phyloP scores from a whole-genome alignment of 805 yeast genomes.

The Sungouiella thailandica region DNA sequence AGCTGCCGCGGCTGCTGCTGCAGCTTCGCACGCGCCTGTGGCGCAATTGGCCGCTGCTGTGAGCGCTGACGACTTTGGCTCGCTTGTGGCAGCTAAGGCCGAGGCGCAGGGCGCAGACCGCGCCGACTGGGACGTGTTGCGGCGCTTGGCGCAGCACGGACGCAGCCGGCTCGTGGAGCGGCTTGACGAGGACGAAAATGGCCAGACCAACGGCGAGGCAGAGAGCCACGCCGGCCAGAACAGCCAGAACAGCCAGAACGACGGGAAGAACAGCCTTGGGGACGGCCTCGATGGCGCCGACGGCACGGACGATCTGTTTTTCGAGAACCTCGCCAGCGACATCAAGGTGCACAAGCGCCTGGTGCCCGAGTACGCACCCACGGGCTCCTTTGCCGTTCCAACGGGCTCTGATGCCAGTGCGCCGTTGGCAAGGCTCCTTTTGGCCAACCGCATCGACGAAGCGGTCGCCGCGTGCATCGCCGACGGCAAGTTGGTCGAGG shows the following conservation, averaged over 20 bases:
- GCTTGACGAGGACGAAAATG: slow-evolving; percentile 3
- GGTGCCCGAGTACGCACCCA: slow-evolving; percentile 37
- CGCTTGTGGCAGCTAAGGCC: slow-evolving; percentile 50
- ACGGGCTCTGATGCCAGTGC: slow-evolving; percentile 17
- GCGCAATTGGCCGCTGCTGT: slow-evolving; percentile 50
- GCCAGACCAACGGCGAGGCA: too few relatives aligned
- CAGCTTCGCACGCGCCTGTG: slow-evolving; percentile 24
- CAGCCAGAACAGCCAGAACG: too few relatives aligned
- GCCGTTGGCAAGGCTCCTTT: slow-evolving; percentile 38
- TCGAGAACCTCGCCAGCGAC: slow-evolving; percentile 31
- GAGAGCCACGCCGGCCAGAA: too few relatives aligned
- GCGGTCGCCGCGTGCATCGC: slow-evolving; percentile 69
- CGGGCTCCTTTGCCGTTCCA: slow-evolving; percentile 47
- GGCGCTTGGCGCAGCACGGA: slow-evolving; percentile 14
- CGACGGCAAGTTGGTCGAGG: slow-evolving; percentile 65
- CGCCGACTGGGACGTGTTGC: slow-evolving; percentile 18
- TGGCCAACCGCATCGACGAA: slow-evolving; percentile 55
- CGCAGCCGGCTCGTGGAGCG: too few relatives aligned
- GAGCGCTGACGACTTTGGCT: slow-evolving; percentile 46
- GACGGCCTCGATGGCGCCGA: too few relatives aligned
- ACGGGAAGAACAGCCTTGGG: too few relatives aligned
- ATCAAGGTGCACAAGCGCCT: slow-evolving; percentile 6
- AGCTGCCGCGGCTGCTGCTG: slow-evolving; percentile 37
- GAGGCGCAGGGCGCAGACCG: background rate
- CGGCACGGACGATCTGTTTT: slow-evolving; percentile 25